A percentile compares a stretch with the other conserved stretches of the same genome.
Conservation (phyloP, 257 asterid genomes). For the Leptodermis oblonga region DNA sequence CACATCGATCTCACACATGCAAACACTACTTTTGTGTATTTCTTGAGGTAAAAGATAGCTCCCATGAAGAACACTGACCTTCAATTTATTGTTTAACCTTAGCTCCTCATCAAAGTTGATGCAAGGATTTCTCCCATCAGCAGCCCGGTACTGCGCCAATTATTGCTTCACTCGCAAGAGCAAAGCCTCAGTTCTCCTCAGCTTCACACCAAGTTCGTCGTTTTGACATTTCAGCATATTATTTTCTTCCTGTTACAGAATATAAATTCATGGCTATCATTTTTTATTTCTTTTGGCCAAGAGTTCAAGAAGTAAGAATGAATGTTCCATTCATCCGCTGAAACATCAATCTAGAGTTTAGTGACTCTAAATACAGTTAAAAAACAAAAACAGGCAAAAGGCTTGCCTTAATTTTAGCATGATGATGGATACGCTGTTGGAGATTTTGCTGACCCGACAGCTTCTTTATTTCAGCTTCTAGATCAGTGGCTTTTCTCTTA, state of each 20-base stretch:
- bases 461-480: constrained; percentile 73
- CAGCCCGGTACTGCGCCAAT: constrained; percentile 68
- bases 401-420: constrained; percentile 84
- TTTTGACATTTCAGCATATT: constrained; percentile 65
- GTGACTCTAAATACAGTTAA: no score
- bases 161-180: constrained; percentile 78
- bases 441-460: constrained; percentile 92
- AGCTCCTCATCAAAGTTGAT: constrained; percentile 78
- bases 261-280: neutral
- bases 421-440: constrained; percentile 98
- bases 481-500: constrained; percentile 65
- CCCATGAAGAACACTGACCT: constrained; percentile 41
- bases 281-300: no score
- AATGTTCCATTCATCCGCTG: neutral
- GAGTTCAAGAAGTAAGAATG: no score
- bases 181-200: constrained; percentile 59
- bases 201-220: constrained; percentile 68
- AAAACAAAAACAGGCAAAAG: neutral
- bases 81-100: constrained; percentile 50
- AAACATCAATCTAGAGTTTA: neutral
- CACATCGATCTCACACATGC: no score
- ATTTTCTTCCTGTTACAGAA: constrained; percentile 74
- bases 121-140: constrained; percentile 62
- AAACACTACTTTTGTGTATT: no score
- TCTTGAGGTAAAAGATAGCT: neutral